Percentiles rank a stretch among this genome's conserved stretches.
Evolutionary conservation across 805 yeast genomes (phyloP).

Genomic region (Brettanomyces bruxellensis): DNA sequence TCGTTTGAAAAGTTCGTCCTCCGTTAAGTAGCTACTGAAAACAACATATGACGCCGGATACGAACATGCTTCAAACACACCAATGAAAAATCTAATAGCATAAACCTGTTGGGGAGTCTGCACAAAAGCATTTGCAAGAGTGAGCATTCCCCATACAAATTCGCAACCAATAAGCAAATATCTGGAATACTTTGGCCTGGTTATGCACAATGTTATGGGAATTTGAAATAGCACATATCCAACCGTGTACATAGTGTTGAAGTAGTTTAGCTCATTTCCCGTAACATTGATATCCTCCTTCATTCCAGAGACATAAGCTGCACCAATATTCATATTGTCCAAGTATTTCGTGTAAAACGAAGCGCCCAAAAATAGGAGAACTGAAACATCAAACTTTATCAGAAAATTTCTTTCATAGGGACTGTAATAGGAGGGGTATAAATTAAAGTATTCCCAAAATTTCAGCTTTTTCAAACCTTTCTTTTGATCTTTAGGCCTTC

Average conservation of each 20-base stretch:
- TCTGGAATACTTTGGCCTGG: constrained; percentile 42
- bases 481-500: constrained; percentile 3
- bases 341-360: constrained; percentile 45
- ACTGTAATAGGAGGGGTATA: constrained; percentile 12
- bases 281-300: constrained; percentile 31
- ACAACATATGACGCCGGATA: constrained; percentile 53
- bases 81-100: constrained; percentile 52
- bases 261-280: constrained; percentile 16
- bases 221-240: constrained; percentile 57
- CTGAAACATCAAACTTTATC: constrained; percentile 7
- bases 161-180: constrained; percentile 45
- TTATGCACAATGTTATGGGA: constrained; percentile 42
- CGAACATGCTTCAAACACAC: constrained; percentile 50
- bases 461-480: constrained; percentile 6
- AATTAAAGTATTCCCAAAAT: constrained; percentile 8
- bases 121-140: constrained; percentile 31
- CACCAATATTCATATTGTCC: constrained; percentile 45
- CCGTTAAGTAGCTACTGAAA: constrained; percentile 9
- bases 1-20: constrained; percentile 9
- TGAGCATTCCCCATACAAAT: constrained; percentile 28
- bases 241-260: constrained; percentile 19
- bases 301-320: constrained; percentile 66
- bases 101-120: constrained; percentile 40
- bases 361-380: constrained; percentile 21
- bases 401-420: constrained; percentile 10